Conservation (phyloP, 129 eudicot species). For the Ambrosia artemisiifolia region DNA sequence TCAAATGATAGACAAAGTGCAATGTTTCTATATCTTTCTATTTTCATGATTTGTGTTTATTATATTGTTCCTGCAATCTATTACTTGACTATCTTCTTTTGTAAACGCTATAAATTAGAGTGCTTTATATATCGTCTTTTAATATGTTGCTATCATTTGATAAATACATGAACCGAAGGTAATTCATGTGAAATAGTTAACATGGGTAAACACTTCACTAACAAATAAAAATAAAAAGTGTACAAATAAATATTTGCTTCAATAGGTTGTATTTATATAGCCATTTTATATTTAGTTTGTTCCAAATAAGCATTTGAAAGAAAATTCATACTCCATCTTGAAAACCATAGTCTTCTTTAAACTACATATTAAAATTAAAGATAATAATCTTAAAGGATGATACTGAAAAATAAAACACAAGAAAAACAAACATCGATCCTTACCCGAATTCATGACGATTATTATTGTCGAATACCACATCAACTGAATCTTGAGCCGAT, state of each 20-base stretch:
- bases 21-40: background rate
- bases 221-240: background rate
- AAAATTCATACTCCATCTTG: background rate
- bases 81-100: background rate
- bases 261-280: background rate
- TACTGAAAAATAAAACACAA: background rate
- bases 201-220: background rate
- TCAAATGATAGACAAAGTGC: background rate
- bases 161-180: background rate
- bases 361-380: no score
- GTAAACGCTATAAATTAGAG: background rate
- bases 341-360: background rate
- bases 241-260: background rate
- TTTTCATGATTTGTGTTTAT: background rate
- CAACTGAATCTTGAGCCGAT: conserved; percentile 52
- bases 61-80: background rate
- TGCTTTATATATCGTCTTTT: no score
- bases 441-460: conserved; percentile 53
- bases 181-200: background rate
- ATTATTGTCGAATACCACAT: conserved; percentile 36
- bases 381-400: background rate
- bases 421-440: background rate
- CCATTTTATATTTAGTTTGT: background rate
- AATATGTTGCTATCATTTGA: no score
- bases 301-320: background rate